Percentiles rank a stretch among this genome's conserved stretches.
These are phyloP conservation scores for Aspergillus indologenus DNA, from an alignment of 495 filamentous ascomycete genomes.

Conservation along the genomic window DNA sequence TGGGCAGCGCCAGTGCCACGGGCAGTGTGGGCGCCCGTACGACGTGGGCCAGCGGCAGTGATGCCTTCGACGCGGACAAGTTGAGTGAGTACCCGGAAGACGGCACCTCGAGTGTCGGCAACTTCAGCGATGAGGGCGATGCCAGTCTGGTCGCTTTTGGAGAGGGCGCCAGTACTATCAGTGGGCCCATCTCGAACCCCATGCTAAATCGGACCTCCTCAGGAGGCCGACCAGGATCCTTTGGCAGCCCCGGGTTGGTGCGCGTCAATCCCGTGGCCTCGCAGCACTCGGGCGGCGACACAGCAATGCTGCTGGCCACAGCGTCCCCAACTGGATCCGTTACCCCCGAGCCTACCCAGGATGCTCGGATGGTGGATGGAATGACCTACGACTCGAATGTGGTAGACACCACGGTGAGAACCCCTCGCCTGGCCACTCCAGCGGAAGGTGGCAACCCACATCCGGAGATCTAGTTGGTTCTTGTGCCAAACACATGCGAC, in stretches of 20 bases:
- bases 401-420: slow-evolving; percentile 50
- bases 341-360: slow-evolving; percentile 40
- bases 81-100: slow-evolving; percentile 71
- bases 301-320: slow-evolving; percentile 25
- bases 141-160: slow-evolving; percentile 81
- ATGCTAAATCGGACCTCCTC: slow-evolving; percentile 34
- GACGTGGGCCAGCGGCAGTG: slow-evolving; percentile 68
- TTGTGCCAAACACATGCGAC: neutral
- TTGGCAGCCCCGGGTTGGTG: slow-evolving; percentile 34
- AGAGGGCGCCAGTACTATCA: slow-evolving; percentile 78
- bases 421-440: slow-evolving; percentile 38
- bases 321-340: slow-evolving; percentile 36
- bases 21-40: slow-evolving; percentile 70
- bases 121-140: slow-evolving; percentile 74
- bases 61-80: slow-evolving; percentile 60
- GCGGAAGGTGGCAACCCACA: slow-evolving; percentile 8
- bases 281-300: slow-evolving; percentile 29
- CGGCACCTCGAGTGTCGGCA: slow-evolving; percentile 60
- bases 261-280: slow-evolving; percentile 27
- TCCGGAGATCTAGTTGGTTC: neutral
- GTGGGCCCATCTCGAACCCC: slow-evolving; percentile 61
- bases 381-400: slow-evolving; percentile 55
- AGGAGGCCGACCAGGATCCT: slow-evolving; percentile 32
- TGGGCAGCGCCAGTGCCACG: slow-evolving; percentile 78
- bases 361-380: slow-evolving; percentile 53